Conservation (phyloP, 352 stramenopile genomes). For the Phytopythium cucurbitacearum region DNA sequence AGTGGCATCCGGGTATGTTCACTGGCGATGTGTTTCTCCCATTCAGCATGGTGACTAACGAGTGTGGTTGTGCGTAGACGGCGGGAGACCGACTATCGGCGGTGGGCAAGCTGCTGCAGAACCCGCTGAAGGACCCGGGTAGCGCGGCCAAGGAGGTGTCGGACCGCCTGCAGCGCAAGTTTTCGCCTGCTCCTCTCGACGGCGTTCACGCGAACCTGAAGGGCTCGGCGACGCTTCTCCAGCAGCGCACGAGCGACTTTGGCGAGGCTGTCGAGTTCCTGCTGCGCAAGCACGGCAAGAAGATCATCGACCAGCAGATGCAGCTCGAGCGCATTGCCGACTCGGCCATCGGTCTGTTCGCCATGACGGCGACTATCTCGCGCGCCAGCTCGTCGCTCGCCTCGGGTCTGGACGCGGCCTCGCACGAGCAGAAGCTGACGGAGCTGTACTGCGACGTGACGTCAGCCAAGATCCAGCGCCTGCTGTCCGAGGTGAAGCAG, state of each 20-base stretch:
- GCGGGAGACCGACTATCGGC: slow-evolving; percentile 74
- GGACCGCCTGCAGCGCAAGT: slow-evolving; percentile 79
- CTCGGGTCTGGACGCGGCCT: slow-evolving; percentile 43
- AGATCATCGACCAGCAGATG: slow-evolving; percentile 86
- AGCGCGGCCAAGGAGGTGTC: slow-evolving; percentile 67
- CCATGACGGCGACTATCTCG: slow-evolving; percentile 86
- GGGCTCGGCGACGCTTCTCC: slow-evolving; percentile 42
- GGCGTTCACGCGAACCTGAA: slow-evolving; percentile 71
- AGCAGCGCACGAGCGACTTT: slow-evolving; percentile 73
- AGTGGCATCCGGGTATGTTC: slow-evolving; percentile 70
- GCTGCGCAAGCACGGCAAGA: slow-evolving; percentile 85
- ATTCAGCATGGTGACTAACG: slow-evolving; percentile 6
- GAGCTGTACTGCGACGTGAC: slow-evolving; percentile 77
- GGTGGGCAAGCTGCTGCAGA: slow-evolving; percentile 75
- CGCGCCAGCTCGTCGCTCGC: slow-evolving; percentile 64
- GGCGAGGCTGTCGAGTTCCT: slow-evolving; percentile 72
- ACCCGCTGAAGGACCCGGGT: slow-evolving; percentile 75
- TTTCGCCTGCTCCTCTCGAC: slow-evolving; percentile 60
- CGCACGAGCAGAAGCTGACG: slow-evolving; percentile 76
- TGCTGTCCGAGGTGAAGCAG: slow-evolving; percentile 62
- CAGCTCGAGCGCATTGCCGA: slow-evolving; percentile 84
- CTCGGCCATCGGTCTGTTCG: slow-evolving; percentile 76
- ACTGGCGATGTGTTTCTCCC: slow-evolving; percentile 1
- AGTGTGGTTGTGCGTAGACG: slow-evolving; percentile 28
- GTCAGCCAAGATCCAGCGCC: slow-evolving; percentile 55